Evolutionary conservation across 2,329 filamentous ascomycete species (phyloP), one percentile per base, ranked within the genome.

Genomic region (Fusarium bulbicola): DNA sequence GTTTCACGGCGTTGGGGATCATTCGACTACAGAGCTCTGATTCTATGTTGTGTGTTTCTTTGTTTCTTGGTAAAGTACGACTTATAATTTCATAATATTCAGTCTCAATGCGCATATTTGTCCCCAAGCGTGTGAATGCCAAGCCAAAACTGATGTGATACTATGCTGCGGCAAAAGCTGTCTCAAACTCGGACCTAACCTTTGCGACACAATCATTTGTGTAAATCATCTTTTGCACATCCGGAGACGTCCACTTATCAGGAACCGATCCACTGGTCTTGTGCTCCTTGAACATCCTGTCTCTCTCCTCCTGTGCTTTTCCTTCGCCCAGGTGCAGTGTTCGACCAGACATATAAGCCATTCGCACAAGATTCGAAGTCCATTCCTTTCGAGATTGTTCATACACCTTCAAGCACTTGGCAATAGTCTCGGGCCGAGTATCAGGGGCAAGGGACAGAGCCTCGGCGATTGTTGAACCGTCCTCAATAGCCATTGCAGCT

Each of bases 201-300:
- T 89, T 86, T 75, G 84, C 81, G 56, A 88, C 84, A 76, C 89
- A 91, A 80, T 92, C 90, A 76, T 90, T 85, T 16, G 87, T 86
- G 80, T 92, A 92, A 68, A 92, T 88, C 85, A 88, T 87, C 80
- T 87, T 86, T 81, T 92, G 91, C 46, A 92, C 89, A 76, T 92
- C 90, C 15, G 90, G 89, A 79, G 91, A 91, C 7, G 90, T 90
- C 91, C 91, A 92, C 82, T 92, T 92, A 81, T 92, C 91, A 6
- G 90, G 90, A 67, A 87, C 87, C 63, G 82, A 85, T 69, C 81
- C 85, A 77, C 85, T 86, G 79, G 76, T 83, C 74, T 83, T 85
- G 68, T 88, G 83, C 59, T 86, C 83, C 46, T 85, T 86, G 78
- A 91, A 89, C 81, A 85, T 84, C 62, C 82, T 84, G 74, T 91